Evolutionary conservation across 306 rosid genomes (phyloP).

Genomic region (Prunus mongolica): DNA sequence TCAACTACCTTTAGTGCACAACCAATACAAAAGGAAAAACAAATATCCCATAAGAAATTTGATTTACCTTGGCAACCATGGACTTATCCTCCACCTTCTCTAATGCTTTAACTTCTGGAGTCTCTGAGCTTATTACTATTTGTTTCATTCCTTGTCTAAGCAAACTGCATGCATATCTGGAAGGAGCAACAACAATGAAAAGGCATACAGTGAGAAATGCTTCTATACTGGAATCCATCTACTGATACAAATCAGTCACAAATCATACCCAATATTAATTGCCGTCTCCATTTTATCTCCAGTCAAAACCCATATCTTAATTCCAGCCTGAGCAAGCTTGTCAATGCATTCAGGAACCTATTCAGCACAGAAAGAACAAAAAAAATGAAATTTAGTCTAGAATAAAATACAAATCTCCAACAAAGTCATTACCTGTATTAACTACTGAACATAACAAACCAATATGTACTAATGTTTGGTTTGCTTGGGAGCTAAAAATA

Average conservation of each 20-base stretch:
- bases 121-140: slow-evolving; percentile 80
- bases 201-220: slow-evolving; percentile 13
- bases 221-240: neutral
- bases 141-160: slow-evolving; percentile 96
- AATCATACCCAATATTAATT: slow-evolving; percentile 79
- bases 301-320: slow-evolving; percentile 96
- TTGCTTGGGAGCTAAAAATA: no score
- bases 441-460: neutral
- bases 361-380: slow-evolving; percentile 18
- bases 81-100: slow-evolving; percentile 73
- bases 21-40: neutral
- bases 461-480: neutral
- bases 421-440: neutral
- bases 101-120: slow-evolving; percentile 64
- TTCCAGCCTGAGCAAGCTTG: slow-evolving; percentile 99
- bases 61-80: slow-evolving; percentile 54
- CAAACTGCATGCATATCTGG: slow-evolving; percentile 93
- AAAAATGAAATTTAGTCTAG: neutral
- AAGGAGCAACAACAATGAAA: slow-evolving; percentile 2
- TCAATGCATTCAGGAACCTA: slow-evolving; percentile 99
- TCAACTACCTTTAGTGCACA: neutral
- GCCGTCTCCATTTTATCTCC: slow-evolving; percentile 99
- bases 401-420: neutral
- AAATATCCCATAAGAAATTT: slow-evolving; percentile 9
- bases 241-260: neutral